phyloP scores from a whole-genome alignment of 2,329 filamentous ascomycete species.

The Apiospora hydei region DNA sequence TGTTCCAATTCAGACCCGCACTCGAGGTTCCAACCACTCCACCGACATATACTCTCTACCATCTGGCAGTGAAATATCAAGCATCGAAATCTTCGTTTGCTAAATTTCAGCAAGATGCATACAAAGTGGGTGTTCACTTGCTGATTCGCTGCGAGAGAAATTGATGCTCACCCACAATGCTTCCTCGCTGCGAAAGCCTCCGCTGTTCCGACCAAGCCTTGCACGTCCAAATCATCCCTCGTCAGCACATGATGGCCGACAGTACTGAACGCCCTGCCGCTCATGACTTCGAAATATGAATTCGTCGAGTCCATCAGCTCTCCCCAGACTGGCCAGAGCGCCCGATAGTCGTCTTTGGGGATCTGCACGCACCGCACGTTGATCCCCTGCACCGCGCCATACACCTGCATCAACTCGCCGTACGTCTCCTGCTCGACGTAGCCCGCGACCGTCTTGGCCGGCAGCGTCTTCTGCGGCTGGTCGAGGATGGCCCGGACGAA shows the following conservation, averaged over 20 bases:
- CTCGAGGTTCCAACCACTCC: too few relatives aligned
- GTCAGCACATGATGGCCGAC: constrained; percentile 36
- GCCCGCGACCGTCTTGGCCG: constrained; percentile 38
- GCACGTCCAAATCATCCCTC: constrained; percentile 37
- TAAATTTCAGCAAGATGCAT: too few relatives aligned
- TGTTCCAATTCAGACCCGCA: too few relatives aligned
- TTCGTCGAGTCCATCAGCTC: constrained; percentile 40
- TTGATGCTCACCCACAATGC: too few relatives aligned
- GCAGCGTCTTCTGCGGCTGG: constrained; percentile 16
- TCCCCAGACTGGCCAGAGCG: constrained; percentile 42
- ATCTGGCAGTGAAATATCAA: too few relatives aligned
- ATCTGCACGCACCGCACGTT: constrained; percentile 37
- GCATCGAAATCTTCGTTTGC: too few relatives aligned
- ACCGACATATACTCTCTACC: too few relatives aligned
- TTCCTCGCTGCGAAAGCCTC: constrained; percentile 26
- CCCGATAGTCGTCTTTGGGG: constrained; percentile 37
- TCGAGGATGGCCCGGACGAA: constrained; percentile 25
- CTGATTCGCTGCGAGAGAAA: too few relatives aligned
- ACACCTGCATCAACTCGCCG: constrained; percentile 40
- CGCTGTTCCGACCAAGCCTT: constrained; percentile 29
- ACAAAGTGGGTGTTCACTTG: too few relatives aligned
- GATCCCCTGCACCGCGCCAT: constrained; percentile 39
- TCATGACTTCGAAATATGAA: constrained; percentile 37
- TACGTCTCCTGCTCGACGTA: constrained; percentile 35
- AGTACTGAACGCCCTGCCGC: constrained; percentile 36